These are phyloP conservation scores for Linaria vulgaris DNA, from an alignment of 257 asterid species.

Conservation along the genomic window DNA sequence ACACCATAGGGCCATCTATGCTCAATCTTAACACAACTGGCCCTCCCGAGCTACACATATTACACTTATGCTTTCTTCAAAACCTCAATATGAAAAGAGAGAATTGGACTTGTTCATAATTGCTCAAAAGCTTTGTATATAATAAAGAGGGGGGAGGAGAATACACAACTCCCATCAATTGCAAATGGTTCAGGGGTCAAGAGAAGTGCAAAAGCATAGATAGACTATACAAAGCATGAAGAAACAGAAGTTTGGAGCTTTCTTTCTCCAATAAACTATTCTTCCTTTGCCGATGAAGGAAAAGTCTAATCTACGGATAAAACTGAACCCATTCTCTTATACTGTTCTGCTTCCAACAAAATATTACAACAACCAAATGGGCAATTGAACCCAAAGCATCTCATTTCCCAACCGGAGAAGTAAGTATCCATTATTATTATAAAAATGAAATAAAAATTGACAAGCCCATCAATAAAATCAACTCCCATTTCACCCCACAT, in stretches of 20 bases:
- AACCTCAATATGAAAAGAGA: conserved; percentile 4
- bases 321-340: no score
- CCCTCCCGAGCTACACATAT: not conserved
- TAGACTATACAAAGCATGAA: not conserved
- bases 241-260: not conserved
- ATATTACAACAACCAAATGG: no score
- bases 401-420: conserved; percentile 17
- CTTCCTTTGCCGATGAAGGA: conserved; percentile 10
- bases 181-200: not conserved
- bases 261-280: not conserved
- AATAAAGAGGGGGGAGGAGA: not conserved
- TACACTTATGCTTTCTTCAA: not conserved
- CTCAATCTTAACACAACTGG: not conserved
- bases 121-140: not conserved
- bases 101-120: conserved; percentile 3
- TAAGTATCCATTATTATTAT: conserved; percentile 3
- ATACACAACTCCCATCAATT: not conserved
- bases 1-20: conserved; percentile 12
- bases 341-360: no score
- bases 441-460: conserved; percentile 6
- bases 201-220: not conserved
- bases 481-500: conserved; percentile 31
- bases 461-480: conserved; percentile 13
- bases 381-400: not conserved
- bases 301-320: not conserved